Percentiles rank a stretch among this genome's conserved stretches.
Evolutionary conservation across 2,329 filamentous ascomycete species (phyloP).

Genomic region (Leptographium lundbergii): DNA sequence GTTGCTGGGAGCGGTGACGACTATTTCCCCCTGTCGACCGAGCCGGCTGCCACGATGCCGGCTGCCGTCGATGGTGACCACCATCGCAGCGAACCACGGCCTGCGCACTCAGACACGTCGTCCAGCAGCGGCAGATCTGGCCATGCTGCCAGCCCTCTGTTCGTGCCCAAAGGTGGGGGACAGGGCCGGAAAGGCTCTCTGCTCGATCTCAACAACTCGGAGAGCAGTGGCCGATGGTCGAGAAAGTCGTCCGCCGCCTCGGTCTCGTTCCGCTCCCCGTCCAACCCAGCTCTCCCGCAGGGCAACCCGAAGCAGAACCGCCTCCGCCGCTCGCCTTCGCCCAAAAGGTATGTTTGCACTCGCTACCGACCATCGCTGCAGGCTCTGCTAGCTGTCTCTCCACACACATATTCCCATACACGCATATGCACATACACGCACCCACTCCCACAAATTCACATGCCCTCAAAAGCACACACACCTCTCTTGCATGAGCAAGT

Average conservation of each 20-base stretch:
- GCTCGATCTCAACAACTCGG: conserved; percentile 15
- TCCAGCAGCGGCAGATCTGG: background rate
- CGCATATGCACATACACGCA: background rate
- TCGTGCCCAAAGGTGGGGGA: background rate
- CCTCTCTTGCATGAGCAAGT: background rate
- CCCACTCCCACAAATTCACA: background rate
- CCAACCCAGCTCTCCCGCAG: conserved; percentile 33
- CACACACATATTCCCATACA: background rate
- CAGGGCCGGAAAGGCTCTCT: background rate
- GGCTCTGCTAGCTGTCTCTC: background rate
- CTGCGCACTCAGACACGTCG: background rate
- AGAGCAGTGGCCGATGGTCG: conserved; percentile 22
- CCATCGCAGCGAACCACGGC: background rate
- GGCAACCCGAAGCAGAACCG: conserved; percentile 31
- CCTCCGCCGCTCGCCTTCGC: conserved; percentile 32
- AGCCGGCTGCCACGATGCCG: background rate
- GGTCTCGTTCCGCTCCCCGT: conserved; percentile 31
- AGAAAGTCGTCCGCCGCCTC: conserved; percentile 35
- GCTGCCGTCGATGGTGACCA: background rate
- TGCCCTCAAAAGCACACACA: background rate
- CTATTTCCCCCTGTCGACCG: conserved; percentile 15
- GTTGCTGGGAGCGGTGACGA: conserved; percentile 8
- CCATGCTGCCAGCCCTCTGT: too few species aligned
- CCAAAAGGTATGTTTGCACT: conserved; percentile 30
- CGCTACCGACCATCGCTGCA: background rate